Evolutionary conservation across 306 rosid genomes (phyloP).

Genomic region (Delonix regia): DNA sequence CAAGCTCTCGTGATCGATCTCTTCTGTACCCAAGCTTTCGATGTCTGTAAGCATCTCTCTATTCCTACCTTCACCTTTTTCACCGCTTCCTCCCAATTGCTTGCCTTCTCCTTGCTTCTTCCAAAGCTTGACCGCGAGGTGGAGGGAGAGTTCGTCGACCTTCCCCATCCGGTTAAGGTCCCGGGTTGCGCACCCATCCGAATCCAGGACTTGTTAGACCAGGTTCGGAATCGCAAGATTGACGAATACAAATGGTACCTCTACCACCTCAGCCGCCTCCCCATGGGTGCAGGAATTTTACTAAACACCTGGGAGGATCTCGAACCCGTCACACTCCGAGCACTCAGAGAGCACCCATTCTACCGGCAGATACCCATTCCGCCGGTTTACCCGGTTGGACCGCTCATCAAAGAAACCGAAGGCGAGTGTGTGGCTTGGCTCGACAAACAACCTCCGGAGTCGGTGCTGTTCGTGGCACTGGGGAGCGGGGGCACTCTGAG

Average conservation of each 20-base stretch:
- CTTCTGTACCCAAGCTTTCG: constrained; percentile 55
- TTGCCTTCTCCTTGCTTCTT: constrained; percentile 44
- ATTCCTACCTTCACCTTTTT: constrained; percentile 44
- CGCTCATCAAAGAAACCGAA: constrained; percentile 37
- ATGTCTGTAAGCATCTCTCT: constrained; percentile 29
- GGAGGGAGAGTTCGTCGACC: constrained; percentile 52
- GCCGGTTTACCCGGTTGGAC: constrained; percentile 42
- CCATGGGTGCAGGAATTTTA: constrained; percentile 40
- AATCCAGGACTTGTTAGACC: constrained; percentile 50
- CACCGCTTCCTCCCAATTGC: constrained; percentile 44
- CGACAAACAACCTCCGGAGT: constrained; percentile 39
- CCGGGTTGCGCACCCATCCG: constrained; percentile 47
- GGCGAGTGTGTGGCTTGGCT: constrained; percentile 47
- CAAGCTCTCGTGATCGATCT: constrained; percentile 47
- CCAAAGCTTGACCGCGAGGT: constrained; percentile 53
- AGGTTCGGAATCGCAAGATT: constrained; percentile 38
- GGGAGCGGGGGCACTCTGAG: constrained; percentile 52
- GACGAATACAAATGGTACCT: constrained; percentile 51
- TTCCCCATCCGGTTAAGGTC: constrained; percentile 43
- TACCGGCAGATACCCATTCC: constrained; percentile 37
- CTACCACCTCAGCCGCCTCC: constrained; percentile 34
- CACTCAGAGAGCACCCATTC: constrained; percentile 42
- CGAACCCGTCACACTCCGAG: constrained; percentile 38
- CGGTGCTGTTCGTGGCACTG: constrained; percentile 44
- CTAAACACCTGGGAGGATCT: constrained; percentile 55